Conservation (phyloP, 495 filamentous ascomycete species). For the Xanthoparmelia taractica region DNA sequence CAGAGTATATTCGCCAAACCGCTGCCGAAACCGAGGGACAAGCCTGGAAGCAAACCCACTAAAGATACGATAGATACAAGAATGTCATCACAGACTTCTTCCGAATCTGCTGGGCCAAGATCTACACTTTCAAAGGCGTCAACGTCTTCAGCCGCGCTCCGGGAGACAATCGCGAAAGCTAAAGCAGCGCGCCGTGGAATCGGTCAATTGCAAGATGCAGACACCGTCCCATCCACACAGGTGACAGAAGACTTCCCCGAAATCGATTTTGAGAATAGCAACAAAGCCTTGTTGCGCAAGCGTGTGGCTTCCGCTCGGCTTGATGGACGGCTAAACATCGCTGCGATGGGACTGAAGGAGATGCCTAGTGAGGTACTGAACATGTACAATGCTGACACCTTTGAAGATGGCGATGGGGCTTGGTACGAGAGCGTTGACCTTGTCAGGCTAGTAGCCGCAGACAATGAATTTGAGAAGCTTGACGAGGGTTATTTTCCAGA, state of each 20-base stretch:
- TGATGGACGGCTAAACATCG: conserved; percentile 82
- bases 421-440: conserved; percentile 96
- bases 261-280: conserved; percentile 26
- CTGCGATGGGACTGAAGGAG: conserved; percentile 69
- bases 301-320: conserved; percentile 67
- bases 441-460: conserved; percentile 78
- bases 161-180: conserved; percentile 89
- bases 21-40: conserved; percentile 1
- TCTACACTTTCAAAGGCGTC: conserved; percentile 24
- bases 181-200: conserved; percentile 72
- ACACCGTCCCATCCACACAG: neutral
- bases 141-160: conserved; percentile 72
- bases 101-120: conserved; percentile 11
- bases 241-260: conserved; percentile 2
- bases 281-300: conserved; percentile 59
- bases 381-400: conserved; percentile 70
- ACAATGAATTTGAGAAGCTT: conserved; percentile 78
- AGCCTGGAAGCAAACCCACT: neutral
- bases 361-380: conserved; percentile 78
- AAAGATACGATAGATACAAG: conserved; percentile 4
- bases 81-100: neutral
- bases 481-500: conserved; percentile 72
- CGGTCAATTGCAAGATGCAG: conserved; percentile 28
- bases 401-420: conserved; percentile 45
- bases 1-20: conserved; percentile 13